Base-by-base conservation (phyloP, 164 flowering plant genomes). In the Magnolia kwangsiensis region DNA sequence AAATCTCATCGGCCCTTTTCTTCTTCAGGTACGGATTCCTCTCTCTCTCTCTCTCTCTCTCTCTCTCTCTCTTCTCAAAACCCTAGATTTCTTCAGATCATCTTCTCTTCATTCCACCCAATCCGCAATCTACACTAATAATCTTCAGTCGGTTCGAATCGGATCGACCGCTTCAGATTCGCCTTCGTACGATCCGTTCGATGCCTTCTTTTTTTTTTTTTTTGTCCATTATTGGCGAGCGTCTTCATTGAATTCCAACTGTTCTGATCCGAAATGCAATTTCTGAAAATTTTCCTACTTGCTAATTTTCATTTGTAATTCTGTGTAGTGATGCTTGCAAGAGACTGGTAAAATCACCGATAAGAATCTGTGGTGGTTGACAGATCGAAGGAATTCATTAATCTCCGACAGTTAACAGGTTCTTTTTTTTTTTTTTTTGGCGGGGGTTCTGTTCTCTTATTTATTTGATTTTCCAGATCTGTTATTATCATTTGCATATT, bases 321-420 rank as follows among this genome's bases (percentile, higher is more conserved):
- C 13, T 16, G 10, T 55, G 61, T 55, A 20, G 5, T 64, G 67
- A 21, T n/a, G 67, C 8, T 19, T 19, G n/a, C 67, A 1, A 1
- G 37, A 1, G 16, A 9, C 18, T 31, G 7, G 27, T 27, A 13
- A 13, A 13, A 27, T 8, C 16, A 55, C 14, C 11, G 50, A 14
- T 27, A 16, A 29, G 19, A 19, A 24, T 68, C 49, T 27, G 0
- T 1, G 3, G 49, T 18, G 3, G 50, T 18, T 7, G 50, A 31
- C 13, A 31, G 8, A 29, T 68, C 71, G n/a, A 68, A 68, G 49
- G 71, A 27, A 68, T 68, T 66, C 69, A 66, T 66, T 13, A 8
- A 4, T 66, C 20, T 23, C 10, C 13, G 24, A 20, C 29, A 21
- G 29, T 21, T 1, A 21, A 8, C 29, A 27, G 29, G 68, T 65